Base-by-base conservation (phyloP, 192 early-diverging fungal species). In the Chytriomyces confervae region DNA sequence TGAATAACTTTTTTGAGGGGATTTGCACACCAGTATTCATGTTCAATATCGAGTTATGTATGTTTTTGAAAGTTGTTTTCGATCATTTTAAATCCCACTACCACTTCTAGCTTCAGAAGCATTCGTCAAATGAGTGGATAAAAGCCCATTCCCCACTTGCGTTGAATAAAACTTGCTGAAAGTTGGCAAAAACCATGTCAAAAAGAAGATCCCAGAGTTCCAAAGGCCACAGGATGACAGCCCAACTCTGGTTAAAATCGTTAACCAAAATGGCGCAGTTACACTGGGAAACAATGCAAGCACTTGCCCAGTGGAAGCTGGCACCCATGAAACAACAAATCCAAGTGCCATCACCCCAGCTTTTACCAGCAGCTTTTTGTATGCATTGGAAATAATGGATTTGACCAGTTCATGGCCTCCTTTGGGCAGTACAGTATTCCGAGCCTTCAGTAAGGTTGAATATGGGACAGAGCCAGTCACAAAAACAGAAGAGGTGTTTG, bases 121-220 rank as follows among this genome's bases (percentile, higher is more conserved):
- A 36, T 36, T 36, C 2, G 29, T 36, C 0, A 36, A 36, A 2
- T 2, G 29, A 36, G 0, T 0, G 1, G 29, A 36, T 36, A 2
- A 0, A 36, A 2, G 0, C 0, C 1, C 29, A 36, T 36, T 36
- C 29, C 1, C 29, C 2, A 2, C 29, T 0, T 2, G 29, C 2
- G 29, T 36, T 36, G 29, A 36, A 36, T 36, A 36, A 36, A 36
- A 36, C 29, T 36, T 36, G 29, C 29, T 36, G 29, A 36, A 36
- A 36, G 29, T 36, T 2, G 67, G 1, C 70, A 2, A 72, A 72
- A 60, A 72, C 13, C 18, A 51, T 2, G 70, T 16, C 3, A 72
- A 8, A 43, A 72, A 72, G 45, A 72, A 72, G 3, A 60, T 45
- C 1, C 70, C 70, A 2, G n/a, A 24, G 7, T 72, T 72, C 70